Evolutionary conservation across 164 flowering plant species (phyloP), one percentile per base, ranked within the genome.

Genomic region (Berberis vulgaris): DNA sequence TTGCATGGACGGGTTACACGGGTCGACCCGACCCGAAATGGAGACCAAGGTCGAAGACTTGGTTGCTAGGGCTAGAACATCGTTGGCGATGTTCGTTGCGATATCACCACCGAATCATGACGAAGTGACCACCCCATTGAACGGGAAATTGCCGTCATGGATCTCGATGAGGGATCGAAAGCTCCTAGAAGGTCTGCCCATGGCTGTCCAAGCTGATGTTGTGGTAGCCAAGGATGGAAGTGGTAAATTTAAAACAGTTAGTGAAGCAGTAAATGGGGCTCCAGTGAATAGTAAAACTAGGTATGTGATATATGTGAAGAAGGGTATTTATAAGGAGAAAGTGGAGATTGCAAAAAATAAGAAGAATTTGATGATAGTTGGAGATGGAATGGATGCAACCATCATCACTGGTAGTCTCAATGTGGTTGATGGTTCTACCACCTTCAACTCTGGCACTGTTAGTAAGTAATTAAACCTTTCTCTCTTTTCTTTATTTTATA

Each of bases 171-270:
- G 55, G 43, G 80, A 77, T n/a, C 66, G 74, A 62, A 71, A 49
- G 65, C 65, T 77, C 45, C 54, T 77, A 12, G 60, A 53, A 45
- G 7, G 63, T 7, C 2, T 8, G 45, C 61, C 67, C 2, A 54
- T 59, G 2, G 71, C 54, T 2, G 49, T 71, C 8, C 52, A 57
- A 1, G 66, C 78, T 5, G 66, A 77, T 46, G 65, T 66, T 7
- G 73, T 71, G 60, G 80, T 77, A 59, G 80, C 80, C 10, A 44
- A 69, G 42, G 80, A 77, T n/a, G 80, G 80, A 8, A 68, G 71
- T 42, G 80, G 80, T 46, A 64, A 65, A 0, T 74, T 69, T 49
- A 59, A 57, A 47, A 69, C 74, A 5, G 71, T 77, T 10, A 41
- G 49, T 3, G 72, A 66, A 40, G 80, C 80, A 0, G 61, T 77